Percentiles rank a stretch among this genome's conserved stretches.
These are phyloP conservation scores for Pyrus betulifolia DNA, from an alignment of 306 rosid genomes.

Conservation along the genomic window DNA sequence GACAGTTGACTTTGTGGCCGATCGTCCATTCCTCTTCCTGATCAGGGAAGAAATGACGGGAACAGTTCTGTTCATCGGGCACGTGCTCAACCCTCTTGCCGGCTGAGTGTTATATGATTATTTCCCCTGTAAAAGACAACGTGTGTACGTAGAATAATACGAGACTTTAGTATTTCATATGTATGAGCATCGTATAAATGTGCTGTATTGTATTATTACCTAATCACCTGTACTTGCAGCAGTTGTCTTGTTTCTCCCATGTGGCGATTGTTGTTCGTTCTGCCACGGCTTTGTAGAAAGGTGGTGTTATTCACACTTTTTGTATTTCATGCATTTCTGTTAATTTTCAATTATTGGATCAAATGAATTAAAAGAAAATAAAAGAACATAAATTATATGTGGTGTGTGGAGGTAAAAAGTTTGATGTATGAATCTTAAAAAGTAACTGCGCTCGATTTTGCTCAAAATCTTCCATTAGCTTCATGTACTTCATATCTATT, in stretches of 20 bases:
- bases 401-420: no score
- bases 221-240: background rate
- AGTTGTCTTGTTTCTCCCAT: background rate
- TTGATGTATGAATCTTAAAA: no score
- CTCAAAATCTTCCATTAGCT: accelerated
- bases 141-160: background rate
- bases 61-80: slow-evolving; percentile 58
- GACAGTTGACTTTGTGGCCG: slow-evolving; percentile 60
- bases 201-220: background rate
- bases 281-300: background rate
- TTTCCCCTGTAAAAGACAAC: background rate
- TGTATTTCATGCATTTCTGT: no score
- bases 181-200: background rate
- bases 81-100: slow-evolving; percentile 63
- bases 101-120: slow-evolving; percentile 1
- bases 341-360: accelerated
- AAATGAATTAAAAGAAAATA: no score
- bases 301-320: no score
- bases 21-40: slow-evolving; percentile 66
- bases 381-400: no score
- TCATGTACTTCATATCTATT: no score
- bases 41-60: slow-evolving; percentile 68
- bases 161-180: background rate
- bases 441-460: no score
- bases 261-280: background rate